Base-by-base conservation (phyloP, 2,329 filamentous ascomycete species). In the Aspergillus intermedius region DNA sequence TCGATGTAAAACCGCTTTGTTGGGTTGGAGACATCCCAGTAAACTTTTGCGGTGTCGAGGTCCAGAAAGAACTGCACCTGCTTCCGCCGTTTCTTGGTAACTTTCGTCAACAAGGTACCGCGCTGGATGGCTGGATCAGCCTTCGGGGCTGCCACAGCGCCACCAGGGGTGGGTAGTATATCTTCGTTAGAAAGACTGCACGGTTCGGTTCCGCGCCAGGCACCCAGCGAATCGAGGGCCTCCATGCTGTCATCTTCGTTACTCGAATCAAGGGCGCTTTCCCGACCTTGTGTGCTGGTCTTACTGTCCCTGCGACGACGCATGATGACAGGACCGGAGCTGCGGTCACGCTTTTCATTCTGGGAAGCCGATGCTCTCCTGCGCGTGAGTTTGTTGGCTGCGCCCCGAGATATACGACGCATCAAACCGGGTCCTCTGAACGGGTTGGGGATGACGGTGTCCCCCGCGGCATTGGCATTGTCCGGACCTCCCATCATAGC, bases 1-100 rank as follows among this genome's bases (percentile, higher is more conserved):
- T 98, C 93, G 54, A 98, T 88, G 67, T 95, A 94, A 55, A 98
- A 86, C 46, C 82, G 83, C 66, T 96, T 97, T 21, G 83, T 81
- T 1, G 87, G 84, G 32, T 88, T 83, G 7, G 79, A 81, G 42
- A 83, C 80, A 67, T 95, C 87, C 91, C 91, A 97, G 22, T 80
- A 86, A 21, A 98, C 87, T 67, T 90, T 93, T 52, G 87, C 91
- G 1, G 86, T 81, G 61, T 91, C 86, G 21, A 86, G 78, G 60
- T 97, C 89, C 21, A 97, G 81, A 46, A 85, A 81, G 59, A 96
- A 82, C 22, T 79, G 80, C 64, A 93, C 89, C 47, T 78, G 74
- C 54, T 84, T 83, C 57, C 78, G 84, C 66, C 81, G 84, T 62
- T 91, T 93, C 72, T 88, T 91, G 42, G 90, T 91, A 23, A 96